A percentile compares a stretch with the other conserved stretches of the same genome.
Conservation (phyloP, 441 rosid genomes). For the Aleurites moluccanus region DNA sequence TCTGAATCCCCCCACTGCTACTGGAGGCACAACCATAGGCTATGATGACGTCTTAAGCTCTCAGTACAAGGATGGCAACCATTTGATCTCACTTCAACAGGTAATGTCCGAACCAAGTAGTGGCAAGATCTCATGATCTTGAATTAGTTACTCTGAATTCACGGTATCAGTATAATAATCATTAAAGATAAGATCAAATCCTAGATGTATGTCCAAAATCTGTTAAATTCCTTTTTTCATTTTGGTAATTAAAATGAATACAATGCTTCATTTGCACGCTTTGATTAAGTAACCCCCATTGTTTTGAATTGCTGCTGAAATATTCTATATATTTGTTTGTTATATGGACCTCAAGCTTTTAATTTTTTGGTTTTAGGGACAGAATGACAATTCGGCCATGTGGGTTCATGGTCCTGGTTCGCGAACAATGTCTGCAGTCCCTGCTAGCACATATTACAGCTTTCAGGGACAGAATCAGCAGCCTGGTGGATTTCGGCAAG, state of each 20-base stretch:
- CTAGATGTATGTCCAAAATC: background rate
- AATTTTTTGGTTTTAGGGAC: conserved; percentile 21
- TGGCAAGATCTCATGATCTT: conserved; percentile 6
- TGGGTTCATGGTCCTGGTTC: conserved; percentile 91
- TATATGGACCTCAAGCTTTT: background rate
- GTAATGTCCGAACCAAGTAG: conserved; percentile 31
- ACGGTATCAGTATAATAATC: background rate
- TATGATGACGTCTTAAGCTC: conserved; percentile 83
- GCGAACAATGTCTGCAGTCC: conserved; percentile 73
- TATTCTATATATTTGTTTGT: background rate
- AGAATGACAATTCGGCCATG: conserved; percentile 89
- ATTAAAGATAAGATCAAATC: background rate
- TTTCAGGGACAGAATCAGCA: conserved; percentile 94
- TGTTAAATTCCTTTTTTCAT: background rate
- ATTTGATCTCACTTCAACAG: conserved; percentile 85
- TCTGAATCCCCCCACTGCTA: conserved; percentile 62
- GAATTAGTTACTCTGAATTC: conserved; percentile 1
- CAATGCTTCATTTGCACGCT: background rate
- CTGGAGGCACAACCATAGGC: conserved; percentile 62
- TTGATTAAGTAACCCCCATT: background rate
- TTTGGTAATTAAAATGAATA: background rate
- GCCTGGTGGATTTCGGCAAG: conserved; percentile 76
- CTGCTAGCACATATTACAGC: conserved; percentile 76
- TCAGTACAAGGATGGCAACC: conserved; percentile 80
- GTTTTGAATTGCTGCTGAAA: background rate